phyloP scores from a whole-genome alignment of 208 protist genomes.

The Trypanosoma grayi region DNA sequence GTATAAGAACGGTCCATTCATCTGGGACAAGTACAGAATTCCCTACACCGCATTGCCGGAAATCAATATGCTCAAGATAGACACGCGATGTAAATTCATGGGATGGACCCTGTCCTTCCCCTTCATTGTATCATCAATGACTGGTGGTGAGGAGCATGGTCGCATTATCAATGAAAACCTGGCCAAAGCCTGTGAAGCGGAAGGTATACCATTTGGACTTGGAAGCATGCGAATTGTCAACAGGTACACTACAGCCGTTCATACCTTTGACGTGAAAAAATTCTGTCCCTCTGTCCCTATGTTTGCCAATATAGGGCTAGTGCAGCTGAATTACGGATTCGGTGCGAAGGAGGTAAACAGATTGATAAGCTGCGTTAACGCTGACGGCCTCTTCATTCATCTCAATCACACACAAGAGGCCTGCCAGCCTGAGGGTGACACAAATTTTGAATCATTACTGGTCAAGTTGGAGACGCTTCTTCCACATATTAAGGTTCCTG shows the following conservation, averaged over 20 bases:
- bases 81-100: conserved; percentile 73
- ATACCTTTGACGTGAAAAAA: conserved; percentile 89
- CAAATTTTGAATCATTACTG: conserved; percentile 84
- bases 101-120: conserved; percentile 78
- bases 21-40: conserved; percentile 80
- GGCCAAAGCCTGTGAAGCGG: conserved; percentile 84
- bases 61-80: conserved; percentile 74
- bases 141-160: conserved; percentile 86
- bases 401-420: conserved; percentile 90
- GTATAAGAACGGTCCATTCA: conserved; percentile 47
- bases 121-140: conserved; percentile 90
- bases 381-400: conserved; percentile 90
- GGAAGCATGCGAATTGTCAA: conserved; percentile 92
- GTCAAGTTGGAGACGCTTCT: conserved; percentile 68
- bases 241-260: conserved; percentile 68
- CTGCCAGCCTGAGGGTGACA: conserved; percentile 91
- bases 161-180: conserved; percentile 91
- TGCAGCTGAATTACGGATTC: conserved; percentile 93
- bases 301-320: conserved; percentile 91
- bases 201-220: conserved; percentile 85
- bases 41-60: conserved; percentile 89
- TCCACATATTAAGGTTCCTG: conserved; percentile 81
- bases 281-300: conserved; percentile 87
- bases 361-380: conserved; percentile 72
- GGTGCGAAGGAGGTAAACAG: conserved; percentile 81